These are phyloP conservation scores for Nannochloropsis salina DNA, from an alignment of 108 stramenopile genomes.

Conservation along the genomic window DNA sequence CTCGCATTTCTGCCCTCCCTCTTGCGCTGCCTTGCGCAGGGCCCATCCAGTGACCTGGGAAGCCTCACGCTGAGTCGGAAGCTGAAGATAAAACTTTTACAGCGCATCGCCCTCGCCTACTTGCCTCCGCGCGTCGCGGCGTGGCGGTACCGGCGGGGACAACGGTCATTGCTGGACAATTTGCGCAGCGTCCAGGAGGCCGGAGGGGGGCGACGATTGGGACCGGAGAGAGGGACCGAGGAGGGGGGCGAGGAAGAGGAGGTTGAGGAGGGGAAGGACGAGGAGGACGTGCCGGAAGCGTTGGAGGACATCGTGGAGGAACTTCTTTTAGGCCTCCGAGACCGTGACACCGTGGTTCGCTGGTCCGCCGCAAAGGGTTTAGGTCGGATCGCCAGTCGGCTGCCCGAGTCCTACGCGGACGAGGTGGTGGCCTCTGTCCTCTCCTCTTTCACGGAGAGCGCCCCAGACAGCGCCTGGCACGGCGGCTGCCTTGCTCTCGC, in stretches of 20 bases:
- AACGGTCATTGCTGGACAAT: conserved; percentile 72
- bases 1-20: neutral
- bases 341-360: conserved; percentile 86
- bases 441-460: conserved; percentile 61
- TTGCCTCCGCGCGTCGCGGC: conserved; percentile 79
- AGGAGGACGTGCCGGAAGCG: conserved; percentile 69
- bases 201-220: too few species aligned
- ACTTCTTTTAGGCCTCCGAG: conserved; percentile 66
- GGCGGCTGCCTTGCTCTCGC: conserved; percentile 91
- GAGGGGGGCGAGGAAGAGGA: conserved; percentile 20
- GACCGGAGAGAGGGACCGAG: neutral
- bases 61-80: neutral
- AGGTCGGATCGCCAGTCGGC: conserved; percentile 84
- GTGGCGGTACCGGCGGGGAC: conserved; percentile 84
- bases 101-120: conserved; percentile 73
- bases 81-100: conserved; percentile 74
- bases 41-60: neutral
- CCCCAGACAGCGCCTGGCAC: conserved; percentile 79
- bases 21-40: conserved; percentile 26
- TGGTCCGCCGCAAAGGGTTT: conserved; percentile 98
- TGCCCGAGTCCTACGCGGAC: conserved; percentile 77
- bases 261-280: conserved; percentile 46
- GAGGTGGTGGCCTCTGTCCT: conserved; percentile 90
- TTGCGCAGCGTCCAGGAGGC: conserved; percentile 28
- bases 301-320: conserved; percentile 91